Percentiles rank a stretch among this genome's conserved stretches.
Evolutionary conservation across 306 rosid species (phyloP).

Genomic region (cucumber (Cucumis sativus)): Cucumber_9930_V3 NC_026658.2:18458501-18459000

Average conservation of each 20-base stretch:
- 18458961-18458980: too few relatives aligned
- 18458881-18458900: slow-evolving; percentile 23
- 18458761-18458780: slow-evolving; percentile 29
- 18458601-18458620: slow-evolving; percentile 45
- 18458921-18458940: slow-evolving; percentile 71
- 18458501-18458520: slow-evolving; percentile 30
- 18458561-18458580: slow-evolving; percentile 50
- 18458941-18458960: slow-evolving; percentile 11
- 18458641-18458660: slow-evolving; percentile 24
- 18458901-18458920: slow-evolving; percentile 18
- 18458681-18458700: too few relatives aligned
- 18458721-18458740: background rate
- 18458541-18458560: slow-evolving; percentile 50
- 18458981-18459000: too few relatives aligned
- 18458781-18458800: slow-evolving; percentile 26
- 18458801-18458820: slow-evolving; percentile 16
- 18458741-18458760: slow-evolving; percentile 7
- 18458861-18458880: slow-evolving; percentile 36
- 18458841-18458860: slow-evolving; percentile 35
- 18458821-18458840: slow-evolving; percentile 18
- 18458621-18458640: slow-evolving; percentile 44
- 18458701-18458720: background rate
- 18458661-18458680: background rate
- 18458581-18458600: slow-evolving; percentile 17
- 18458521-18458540: slow-evolving; percentile 16